phyloP scores from a whole-genome alignment of 768 basidiomycete genomes.

The Scleroderma citrinum region DNA sequence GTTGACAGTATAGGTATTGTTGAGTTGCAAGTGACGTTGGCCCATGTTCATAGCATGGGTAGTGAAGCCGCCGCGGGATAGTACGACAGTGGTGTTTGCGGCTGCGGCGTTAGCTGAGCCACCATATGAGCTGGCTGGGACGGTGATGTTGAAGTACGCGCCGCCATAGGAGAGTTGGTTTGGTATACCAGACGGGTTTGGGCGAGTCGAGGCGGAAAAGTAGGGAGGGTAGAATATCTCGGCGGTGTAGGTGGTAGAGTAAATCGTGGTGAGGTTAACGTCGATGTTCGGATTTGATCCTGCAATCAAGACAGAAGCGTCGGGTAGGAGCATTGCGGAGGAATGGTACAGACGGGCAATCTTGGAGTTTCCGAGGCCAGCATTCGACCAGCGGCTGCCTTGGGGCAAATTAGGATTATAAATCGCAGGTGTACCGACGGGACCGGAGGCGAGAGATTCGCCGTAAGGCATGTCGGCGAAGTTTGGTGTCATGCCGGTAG shows the following conservation, averaged over 20 bases:
- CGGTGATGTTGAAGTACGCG: conserved; percentile 63
- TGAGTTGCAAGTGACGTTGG: conserved; percentile 74
- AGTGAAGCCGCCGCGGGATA: conserved; percentile 79
- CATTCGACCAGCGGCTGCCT: conserved; percentile 74
- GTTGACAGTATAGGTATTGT: conserved; percentile 80
- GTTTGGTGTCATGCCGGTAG: conserved; percentile 38
- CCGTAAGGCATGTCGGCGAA: conserved; percentile 58
- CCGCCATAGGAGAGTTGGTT: conserved; percentile 82
- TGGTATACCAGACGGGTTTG: conserved; percentile 65
- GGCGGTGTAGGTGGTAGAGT: conserved; percentile 73
- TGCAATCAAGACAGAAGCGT: conserved; percentile 79
- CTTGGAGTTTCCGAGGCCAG: conserved; percentile 51
- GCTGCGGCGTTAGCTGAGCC: conserved; percentile 64
- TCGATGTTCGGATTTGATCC: conserved; percentile 94
- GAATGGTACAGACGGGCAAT: conserved; percentile 91
- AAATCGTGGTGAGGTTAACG: conserved; percentile 53
- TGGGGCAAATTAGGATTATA: conserved; percentile 71
- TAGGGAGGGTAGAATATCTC: conserved; percentile 93
- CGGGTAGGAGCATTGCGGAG: conserved; percentile 79
- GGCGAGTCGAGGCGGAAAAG: conserved; percentile 65
- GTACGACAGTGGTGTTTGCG: conserved; percentile 65
- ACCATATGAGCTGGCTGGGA: conserved; percentile 63
- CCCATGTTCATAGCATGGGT: conserved; percentile 90
- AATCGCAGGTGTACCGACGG: conserved; percentile 72
- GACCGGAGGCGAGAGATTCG: conserved; percentile 73